phyloP scores from a whole-genome alignment of 345 rosid species.

The Gossypium herbaceum region DNA sequence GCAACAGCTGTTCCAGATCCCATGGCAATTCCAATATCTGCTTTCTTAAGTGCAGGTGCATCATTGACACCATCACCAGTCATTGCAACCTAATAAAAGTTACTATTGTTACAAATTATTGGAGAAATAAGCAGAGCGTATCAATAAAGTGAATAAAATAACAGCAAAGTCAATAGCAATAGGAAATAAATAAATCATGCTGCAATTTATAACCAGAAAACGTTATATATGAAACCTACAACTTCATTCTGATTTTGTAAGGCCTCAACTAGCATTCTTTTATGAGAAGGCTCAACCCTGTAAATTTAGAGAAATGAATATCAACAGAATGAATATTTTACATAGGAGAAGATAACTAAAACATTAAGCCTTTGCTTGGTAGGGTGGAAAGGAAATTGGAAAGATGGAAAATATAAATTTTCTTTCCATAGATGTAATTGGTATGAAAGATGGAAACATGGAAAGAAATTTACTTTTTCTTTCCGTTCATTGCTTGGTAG shows the following conservation, averaged over 20 bases:
- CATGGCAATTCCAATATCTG: constrained; percentile 98
- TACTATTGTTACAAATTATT: constrained; percentile 7
- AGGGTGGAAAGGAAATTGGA: too few relatives aligned
- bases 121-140: constrained; percentile 6
- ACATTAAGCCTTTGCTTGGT: neutral
- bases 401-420: too few relatives aligned
- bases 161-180: neutral
- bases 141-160: neutral
- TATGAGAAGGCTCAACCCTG: constrained; percentile 98
- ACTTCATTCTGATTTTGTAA: constrained; percentile 96
- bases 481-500: too few relatives aligned
- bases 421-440: too few relatives aligned
- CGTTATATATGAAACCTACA: constrained; percentile 39
- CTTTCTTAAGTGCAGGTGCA: constrained; percentile 98
- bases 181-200: neutral
- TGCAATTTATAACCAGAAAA: neutral
- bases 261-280: constrained; percentile 98
- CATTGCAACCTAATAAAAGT: constrained; percentile 82
- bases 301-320: constrained; percentile 14
- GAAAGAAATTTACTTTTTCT: too few relatives aligned
- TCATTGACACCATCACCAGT: constrained; percentile 99
- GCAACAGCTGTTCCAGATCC: constrained; percentile 99
- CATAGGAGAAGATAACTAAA: constrained; percentile 11
- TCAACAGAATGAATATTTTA: constrained; percentile 11
- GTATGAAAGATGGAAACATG: too few relatives aligned